A percentile compares a stretch with the other conserved stretches of the same genome.
Evolutionary conservation across 2,329 filamentous ascomycete species (phyloP).

Genomic region (Polytolypa hystricis): DNA sequence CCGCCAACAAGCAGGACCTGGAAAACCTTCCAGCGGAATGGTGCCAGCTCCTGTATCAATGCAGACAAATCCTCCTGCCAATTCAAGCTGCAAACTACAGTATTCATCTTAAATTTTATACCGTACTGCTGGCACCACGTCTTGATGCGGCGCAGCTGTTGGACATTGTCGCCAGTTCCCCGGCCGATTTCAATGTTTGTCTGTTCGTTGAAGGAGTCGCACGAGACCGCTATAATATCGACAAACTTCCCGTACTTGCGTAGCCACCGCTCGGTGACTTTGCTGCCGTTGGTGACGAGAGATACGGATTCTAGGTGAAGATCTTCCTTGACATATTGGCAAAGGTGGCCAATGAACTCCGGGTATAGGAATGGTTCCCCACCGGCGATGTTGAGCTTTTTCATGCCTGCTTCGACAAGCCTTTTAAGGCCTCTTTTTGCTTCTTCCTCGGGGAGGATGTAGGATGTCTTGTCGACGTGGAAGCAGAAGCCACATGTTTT

Average conservation of each 20-base stretch:
- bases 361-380: conserved; percentile 45
- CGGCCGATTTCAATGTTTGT: conserved; percentile 43
- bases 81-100: conserved; percentile 40
- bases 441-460: conserved; percentile 29
- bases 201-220: conserved; percentile 40
- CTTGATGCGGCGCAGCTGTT: conserved; percentile 32
- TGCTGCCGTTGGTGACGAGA: conserved; percentile 44
- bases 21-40: conserved; percentile 46
- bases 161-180: conserved; percentile 37
- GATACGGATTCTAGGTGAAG: conserved; percentile 41
- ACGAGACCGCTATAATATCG: conserved; percentile 44
- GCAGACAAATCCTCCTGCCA: conserved; percentile 39
- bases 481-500: conserved; percentile 44
- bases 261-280: conserved; percentile 35
- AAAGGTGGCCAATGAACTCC: conserved; percentile 31
- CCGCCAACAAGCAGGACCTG: conserved; percentile 41
- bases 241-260: conserved; percentile 31
- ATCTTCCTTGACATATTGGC: conserved; percentile 38
- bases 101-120: conserved; percentile 48
- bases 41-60: conserved; percentile 29
- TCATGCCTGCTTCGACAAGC: conserved; percentile 41
- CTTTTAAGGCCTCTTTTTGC: conserved; percentile 36
- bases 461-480: conserved; percentile 41
- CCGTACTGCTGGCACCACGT: conserved; percentile 35
- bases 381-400: conserved; percentile 44